Base-by-base conservation (phyloP, 257 asterid species). In the Nicotiana paniculata region DNA sequence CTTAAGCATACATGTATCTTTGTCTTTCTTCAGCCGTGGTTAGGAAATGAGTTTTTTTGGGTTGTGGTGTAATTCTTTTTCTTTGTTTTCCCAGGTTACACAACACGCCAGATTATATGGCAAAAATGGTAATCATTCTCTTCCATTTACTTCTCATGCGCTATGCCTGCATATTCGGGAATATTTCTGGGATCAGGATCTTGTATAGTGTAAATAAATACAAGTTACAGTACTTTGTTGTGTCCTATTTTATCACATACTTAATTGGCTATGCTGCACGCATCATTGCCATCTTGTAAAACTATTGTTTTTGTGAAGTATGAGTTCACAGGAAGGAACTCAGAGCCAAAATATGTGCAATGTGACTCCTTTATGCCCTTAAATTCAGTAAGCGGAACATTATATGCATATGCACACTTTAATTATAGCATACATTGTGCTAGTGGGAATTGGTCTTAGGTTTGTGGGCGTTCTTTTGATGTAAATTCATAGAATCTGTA, bases 61-160 rank as follows among this genome's bases (percentile, higher is more conserved):
- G 69, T 26, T 64, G 33, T 48, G 15, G 53, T 35, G 18, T 69
- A 37, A 69, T 69, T 69, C 77, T 37, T 53, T 28, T 54, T 17
- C 43, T 80, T 83, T 24, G 58, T 24, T 48, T 87, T 90, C 89
- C n/a, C 92, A 96, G 98, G 97, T 93, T 83, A 89, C 88, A 26
- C 90, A 93, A 64, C 93, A 96, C 59, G 92, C 90, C 64, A 90
- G 94, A 83, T 83, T 88, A 76, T 92, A 94, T 53, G 99, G 99
- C 79, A 91, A 90, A 83, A 96, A 96, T 63, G 97, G 99, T 96
- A 69, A 69, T 69, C 32, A 9, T 69, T 37, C 9, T 37, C 21
- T 69, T 26, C 77, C 48, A 43, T 15, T 69, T 69, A 69, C 57
- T 69, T 67, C 53, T 67, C 51, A 67, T 69, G 57, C 39, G 55